These are phyloP conservation scores for Mycena galericulata DNA, from an alignment of 768 basidiomycete species.

Conservation along the genomic window DNA sequence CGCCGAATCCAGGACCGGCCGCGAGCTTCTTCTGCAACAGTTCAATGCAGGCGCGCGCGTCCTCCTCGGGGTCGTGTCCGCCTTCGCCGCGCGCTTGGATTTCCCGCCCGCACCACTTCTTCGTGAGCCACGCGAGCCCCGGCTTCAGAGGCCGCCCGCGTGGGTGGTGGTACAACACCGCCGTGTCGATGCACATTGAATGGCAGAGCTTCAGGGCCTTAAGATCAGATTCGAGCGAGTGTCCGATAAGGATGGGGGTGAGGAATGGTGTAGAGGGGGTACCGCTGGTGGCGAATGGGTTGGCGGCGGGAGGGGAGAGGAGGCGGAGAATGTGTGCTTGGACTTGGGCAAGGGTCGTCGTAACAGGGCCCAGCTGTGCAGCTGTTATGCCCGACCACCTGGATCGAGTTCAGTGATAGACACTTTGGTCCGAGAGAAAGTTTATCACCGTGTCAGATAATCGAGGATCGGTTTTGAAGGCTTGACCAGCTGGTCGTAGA, in stretches of 20 bases:
- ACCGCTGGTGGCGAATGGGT: slow-evolving; percentile 55
- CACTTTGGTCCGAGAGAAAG: background rate
- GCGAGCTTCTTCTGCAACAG: slow-evolving; percentile 85
- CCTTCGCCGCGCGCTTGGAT: slow-evolving; percentile 89
- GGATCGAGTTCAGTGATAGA: background rate
- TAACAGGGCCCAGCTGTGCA: slow-evolving; percentile 73
- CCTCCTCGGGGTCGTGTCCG: slow-evolving; percentile 95
- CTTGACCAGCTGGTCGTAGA: slow-evolving; percentile 93
- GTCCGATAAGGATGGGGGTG: slow-evolving; percentile 88
- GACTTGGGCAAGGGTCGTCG: slow-evolving; percentile 83
- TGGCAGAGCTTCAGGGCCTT: slow-evolving; percentile 89
- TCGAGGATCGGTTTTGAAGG: slow-evolving; percentile 87
- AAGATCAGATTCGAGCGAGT: slow-evolving; percentile 96
- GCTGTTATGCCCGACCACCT: slow-evolving; percentile 97
- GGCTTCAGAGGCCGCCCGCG: slow-evolving; percentile 95
- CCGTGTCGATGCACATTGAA: slow-evolving; percentile 91
- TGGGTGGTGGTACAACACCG: slow-evolving; percentile 91
- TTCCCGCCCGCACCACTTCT: slow-evolving; percentile 91
- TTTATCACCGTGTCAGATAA: slow-evolving; percentile 87
- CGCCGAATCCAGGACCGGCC: slow-evolving; percentile 84
- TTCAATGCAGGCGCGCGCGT: slow-evolving; percentile 90
- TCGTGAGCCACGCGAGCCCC: slow-evolving; percentile 95
- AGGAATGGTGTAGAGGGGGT: slow-evolving; percentile 51
- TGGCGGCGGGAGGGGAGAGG: slow-evolving; percentile 62
- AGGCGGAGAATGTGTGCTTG: slow-evolving; percentile 77